phyloP scores from a whole-genome alignment of 108 stramenopile species.

The Stephanodiscus minutulus region DNA sequence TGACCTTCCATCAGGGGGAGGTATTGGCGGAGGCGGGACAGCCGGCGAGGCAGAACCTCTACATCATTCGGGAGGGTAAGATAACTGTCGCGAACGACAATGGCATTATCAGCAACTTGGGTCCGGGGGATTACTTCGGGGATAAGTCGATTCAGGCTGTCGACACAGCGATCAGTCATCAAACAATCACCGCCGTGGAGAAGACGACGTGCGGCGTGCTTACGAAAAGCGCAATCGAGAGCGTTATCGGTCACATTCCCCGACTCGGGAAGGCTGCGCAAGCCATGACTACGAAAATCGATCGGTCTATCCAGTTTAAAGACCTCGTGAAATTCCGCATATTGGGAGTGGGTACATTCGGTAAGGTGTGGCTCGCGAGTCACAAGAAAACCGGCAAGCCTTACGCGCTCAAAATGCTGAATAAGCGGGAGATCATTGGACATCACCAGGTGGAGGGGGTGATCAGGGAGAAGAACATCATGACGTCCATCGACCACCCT shows the following conservation, averaged over 20 bases:
- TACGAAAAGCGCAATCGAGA: conserved; percentile 68
- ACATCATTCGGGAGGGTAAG: conserved; percentile 81
- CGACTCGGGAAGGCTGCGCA: conserved; percentile 66
- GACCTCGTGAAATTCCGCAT: conserved; percentile 88
- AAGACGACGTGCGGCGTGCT: conserved; percentile 75
- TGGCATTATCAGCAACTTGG: conserved; percentile 75
- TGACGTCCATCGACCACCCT: conserved; percentile 89
- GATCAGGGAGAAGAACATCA: conserved; percentile 90
- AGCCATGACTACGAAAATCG: conserved; percentile 47
- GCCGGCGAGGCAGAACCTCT: conserved; percentile 68
- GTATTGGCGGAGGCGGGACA: conserved; percentile 81
- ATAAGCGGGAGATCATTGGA: conserved; percentile 95
- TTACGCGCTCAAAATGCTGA: conserved; percentile 92
- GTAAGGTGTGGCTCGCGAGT: conserved; percentile 97
- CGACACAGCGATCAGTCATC: conserved; percentile 53
- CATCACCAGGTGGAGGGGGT: conserved; percentile 97
- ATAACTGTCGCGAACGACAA: conserved; percentile 67
- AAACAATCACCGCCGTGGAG: conserved; percentile 75
- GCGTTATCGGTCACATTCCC: conserved; percentile 72
- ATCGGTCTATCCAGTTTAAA: conserved; percentile 63
- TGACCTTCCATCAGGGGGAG: conserved; percentile 62
- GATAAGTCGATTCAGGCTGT: conserved; percentile 69
- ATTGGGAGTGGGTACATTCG: conserved; percentile 98
- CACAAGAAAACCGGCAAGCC: conserved; percentile 79
- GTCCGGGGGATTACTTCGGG: conserved; percentile 84